Conservation (phyloP, 176 grass and related monocot species). For the Avena eriantha region DNA sequence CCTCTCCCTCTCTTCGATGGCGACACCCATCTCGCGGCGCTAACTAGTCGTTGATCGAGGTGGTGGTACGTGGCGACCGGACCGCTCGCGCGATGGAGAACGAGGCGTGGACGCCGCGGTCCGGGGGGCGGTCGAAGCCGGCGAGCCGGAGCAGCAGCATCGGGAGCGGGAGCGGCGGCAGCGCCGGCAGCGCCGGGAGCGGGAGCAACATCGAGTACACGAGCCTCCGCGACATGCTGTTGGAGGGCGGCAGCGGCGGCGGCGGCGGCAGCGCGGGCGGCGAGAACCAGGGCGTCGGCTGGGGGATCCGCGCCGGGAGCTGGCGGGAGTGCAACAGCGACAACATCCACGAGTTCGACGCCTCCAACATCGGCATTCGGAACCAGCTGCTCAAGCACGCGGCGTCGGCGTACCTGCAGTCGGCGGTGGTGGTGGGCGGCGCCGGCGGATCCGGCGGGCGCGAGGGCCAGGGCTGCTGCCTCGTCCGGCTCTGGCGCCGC, state of each 20-base stretch:
- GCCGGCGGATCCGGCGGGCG: conserved; percentile 26
- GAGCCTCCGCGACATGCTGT: conserved; percentile 79
- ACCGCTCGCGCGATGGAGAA: conserved; percentile 37
- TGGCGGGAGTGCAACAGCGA: conserved; percentile 38
- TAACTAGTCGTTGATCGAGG: background rate
- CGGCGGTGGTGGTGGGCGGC: conserved; percentile 55
- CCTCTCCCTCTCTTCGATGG: background rate
- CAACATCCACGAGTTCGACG: conserved; percentile 57
- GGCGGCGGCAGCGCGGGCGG: background rate
- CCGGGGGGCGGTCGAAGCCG: conserved; percentile 29
- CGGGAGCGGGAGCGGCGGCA: background rate
- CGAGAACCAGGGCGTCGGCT: background rate
- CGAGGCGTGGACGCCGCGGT: conserved; percentile 43
- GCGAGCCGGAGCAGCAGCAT: conserved; percentile 42
- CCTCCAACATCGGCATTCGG: conserved; percentile 64
- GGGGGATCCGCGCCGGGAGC: background rate
- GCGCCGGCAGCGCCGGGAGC: background rate
- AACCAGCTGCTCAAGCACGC: conserved; percentile 83
- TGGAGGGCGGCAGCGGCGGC: conserved; percentile 16
- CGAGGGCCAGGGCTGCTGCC: conserved; percentile 41
- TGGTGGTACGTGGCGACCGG: background rate
- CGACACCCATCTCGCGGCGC: background rate
- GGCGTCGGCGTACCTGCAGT: conserved; percentile 85
- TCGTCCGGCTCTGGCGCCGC: conserved; percentile 52
- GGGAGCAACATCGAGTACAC: conserved; percentile 61